Evolutionary conservation across 176 grass and related monocot species (phyloP).

Genomic region (Phragmites australis): DNA sequence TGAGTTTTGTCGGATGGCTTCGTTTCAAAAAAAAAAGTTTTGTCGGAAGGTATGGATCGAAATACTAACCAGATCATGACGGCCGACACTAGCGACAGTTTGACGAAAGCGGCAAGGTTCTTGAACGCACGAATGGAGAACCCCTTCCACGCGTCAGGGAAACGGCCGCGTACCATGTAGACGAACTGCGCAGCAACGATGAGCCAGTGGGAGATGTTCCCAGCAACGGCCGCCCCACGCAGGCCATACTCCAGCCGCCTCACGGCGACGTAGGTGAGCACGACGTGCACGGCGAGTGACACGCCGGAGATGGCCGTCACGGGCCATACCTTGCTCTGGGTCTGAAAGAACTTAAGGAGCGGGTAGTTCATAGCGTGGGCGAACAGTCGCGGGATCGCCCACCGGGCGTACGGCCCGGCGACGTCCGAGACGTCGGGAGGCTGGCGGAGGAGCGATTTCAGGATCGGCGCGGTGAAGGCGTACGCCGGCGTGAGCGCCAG

Average conservation of each 20-base stretch:
- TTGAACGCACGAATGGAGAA: constrained; percentile 34
- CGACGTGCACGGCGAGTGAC: constrained; percentile 36
- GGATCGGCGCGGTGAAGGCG: constrained; percentile 45
- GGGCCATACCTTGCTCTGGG: constrained; percentile 57
- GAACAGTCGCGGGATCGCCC: constrained; percentile 49
- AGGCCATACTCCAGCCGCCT: constrained; percentile 42
- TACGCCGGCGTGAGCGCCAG: constrained; percentile 43
- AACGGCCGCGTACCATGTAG: constrained; percentile 45
- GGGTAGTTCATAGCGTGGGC: constrained; percentile 63
- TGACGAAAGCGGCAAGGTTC: constrained; percentile 53
- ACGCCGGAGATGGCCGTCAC: constrained; percentile 47
- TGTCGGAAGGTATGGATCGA: neutral
- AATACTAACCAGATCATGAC: constrained; percentile 58
- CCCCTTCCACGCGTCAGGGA: constrained; percentile 46
- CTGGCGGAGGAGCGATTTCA: constrained; percentile 36
- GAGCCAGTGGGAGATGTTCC: constrained; percentile 59
- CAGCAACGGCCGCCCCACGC: constrained; percentile 37
- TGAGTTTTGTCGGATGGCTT: too few species aligned
- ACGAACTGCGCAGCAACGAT: constrained; percentile 41
- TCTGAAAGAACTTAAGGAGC: constrained; percentile 62
- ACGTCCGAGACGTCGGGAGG: constrained; percentile 19
- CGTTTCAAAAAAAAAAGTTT: too few species aligned
- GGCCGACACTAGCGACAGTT: constrained; percentile 53
- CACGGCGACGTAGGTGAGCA: constrained; percentile 49
- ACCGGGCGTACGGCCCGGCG: constrained; percentile 45